These are phyloP conservation scores for Tuber magnatum DNA, from an alignment of 495 filamentous ascomycete genomes.

Conservation along the genomic window DNA sequence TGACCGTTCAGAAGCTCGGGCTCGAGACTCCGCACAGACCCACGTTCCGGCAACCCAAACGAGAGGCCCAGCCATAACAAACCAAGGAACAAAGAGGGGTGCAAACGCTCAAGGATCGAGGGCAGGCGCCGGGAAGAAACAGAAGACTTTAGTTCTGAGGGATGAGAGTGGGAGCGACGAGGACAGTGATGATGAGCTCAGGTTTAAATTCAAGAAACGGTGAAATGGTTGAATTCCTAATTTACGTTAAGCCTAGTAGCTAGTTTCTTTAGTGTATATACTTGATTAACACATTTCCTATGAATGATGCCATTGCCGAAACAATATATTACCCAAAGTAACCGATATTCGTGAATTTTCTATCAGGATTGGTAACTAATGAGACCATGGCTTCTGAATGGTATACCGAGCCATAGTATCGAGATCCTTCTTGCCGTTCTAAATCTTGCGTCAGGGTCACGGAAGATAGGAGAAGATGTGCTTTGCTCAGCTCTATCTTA, in stretches of 20 bases:
- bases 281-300: neutral
- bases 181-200: conserved; percentile 34
- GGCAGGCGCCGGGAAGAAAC: conserved; percentile 26
- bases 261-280: neutral
- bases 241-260: neutral
- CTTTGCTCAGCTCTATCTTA: conserved; percentile 9
- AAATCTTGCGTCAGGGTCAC: neutral
- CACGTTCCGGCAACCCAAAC: neutral
- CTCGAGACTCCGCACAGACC: conserved; percentile 12
- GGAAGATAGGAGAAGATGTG: neutral
- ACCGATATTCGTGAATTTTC: neutral
- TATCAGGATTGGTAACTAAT: neutral
- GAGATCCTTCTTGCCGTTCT: conserved; percentile 26
- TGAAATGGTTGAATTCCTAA: conserved; percentile 1
- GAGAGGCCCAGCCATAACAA: conserved; percentile 5
- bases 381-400: neutral
- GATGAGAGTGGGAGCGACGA: conserved; percentile 24
- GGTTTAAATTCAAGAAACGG: conserved; percentile 32
- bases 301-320: neutral
- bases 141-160: conserved; percentile 25
- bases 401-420: conserved; percentile 23
- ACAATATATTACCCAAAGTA: neutral
- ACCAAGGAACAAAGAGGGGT: conserved; percentile 31
- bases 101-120: conserved; percentile 10
- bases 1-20: neutral